Evolutionary conservation across 176 grass and related monocot species (phyloP).

Genomic region (Cenchrus purpureus): DNA sequence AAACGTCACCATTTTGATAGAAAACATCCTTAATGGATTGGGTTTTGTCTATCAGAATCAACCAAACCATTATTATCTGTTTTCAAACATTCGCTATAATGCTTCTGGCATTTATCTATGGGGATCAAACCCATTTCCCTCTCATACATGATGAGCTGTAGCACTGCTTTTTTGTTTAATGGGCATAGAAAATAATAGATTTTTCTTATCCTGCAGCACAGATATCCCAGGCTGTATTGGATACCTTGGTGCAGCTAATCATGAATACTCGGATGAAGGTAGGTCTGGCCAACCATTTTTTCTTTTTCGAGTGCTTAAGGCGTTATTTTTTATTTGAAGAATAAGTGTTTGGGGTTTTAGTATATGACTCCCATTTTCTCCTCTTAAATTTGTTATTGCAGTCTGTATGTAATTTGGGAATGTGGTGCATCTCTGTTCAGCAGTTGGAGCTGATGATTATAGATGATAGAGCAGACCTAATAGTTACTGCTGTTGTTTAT

Average conservation of each 20-base stretch:
- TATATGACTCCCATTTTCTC: conserved; percentile 19
- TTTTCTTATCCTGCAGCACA: conserved; percentile 18
- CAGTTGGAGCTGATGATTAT: conserved; percentile 55
- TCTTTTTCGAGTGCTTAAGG: not conserved
- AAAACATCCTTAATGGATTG: not conserved
- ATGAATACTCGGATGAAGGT: conserved; percentile 79
- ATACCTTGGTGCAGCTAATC: conserved; percentile 69
- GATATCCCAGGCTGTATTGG: conserved; percentile 46
- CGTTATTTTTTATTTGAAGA: conserved; percentile 7
- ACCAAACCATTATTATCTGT: not conserved
- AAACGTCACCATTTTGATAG: not conserved
- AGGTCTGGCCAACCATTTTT: conserved; percentile 5
- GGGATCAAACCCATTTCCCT: not conserved
- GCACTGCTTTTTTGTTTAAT: not conserved
- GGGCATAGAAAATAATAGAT: not conserved
- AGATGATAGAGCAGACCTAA: conserved; percentile 37
- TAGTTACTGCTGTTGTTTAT: conserved; percentile 64
- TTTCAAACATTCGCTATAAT: not conserved
- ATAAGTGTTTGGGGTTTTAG: not conserved
- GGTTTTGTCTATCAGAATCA: not conserved
- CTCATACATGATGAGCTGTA: not conserved
- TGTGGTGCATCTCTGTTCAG: conserved; percentile 86
- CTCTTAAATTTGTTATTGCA: conserved; percentile 43
- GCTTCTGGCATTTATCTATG: not conserved
- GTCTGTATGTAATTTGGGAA: conserved; percentile 79